Conservation (phyloP, 1,139 yeast genomes). For the Geotrichum citri-aurantii region DNA sequence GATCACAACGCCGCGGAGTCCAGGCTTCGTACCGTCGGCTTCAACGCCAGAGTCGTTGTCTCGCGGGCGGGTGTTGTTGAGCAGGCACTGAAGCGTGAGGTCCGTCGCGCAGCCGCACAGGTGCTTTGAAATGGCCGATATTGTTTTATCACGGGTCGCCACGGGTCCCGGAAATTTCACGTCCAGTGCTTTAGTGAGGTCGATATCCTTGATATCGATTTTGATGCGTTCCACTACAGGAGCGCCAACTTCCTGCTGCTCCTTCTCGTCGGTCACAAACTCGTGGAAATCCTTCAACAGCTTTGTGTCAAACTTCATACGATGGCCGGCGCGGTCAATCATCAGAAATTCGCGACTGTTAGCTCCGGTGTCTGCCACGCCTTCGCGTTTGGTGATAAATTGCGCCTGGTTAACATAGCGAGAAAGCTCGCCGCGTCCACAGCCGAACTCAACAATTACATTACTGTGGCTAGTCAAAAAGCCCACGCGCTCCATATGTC, state of each 20-base stretch:
- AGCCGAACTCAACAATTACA: slow-evolving; percentile 73
- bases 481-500: slow-evolving; percentile 49
- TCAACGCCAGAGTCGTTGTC: slow-evolving; percentile 10
- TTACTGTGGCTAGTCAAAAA: slow-evolving; percentile 38
- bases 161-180: neutral
- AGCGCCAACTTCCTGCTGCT: slow-evolving; percentile 5
- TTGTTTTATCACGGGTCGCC: neutral
- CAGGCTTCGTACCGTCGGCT: slow-evolving; percentile 19
- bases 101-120: slow-evolving; percentile 94
- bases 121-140: slow-evolving; percentile 76
- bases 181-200: slow-evolving; percentile 44
- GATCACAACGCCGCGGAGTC: slow-evolving; percentile 55
- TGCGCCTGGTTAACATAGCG: slow-evolving; percentile 56
- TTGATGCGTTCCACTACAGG: slow-evolving; percentile 51
- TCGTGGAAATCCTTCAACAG: slow-evolving; percentile 48
- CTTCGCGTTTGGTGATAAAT: slow-evolving; percentile 19
- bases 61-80: slow-evolving; percentile 38
- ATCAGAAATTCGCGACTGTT: slow-evolving; percentile 46
- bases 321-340: slow-evolving; percentile 69
- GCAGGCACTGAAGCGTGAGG: slow-evolving; percentile 62
- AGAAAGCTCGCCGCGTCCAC: slow-evolving; percentile 83
- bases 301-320: slow-evolving; percentile 74
- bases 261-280: slow-evolving; percentile 13
- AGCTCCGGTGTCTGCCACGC: slow-evolving; percentile 1
- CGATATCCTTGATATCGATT: slow-evolving; percentile 74